These are phyloP conservation scores for Fusarium guadeloupense DNA, from an alignment of 2,329 filamentous ascomycete species.

Conservation along the genomic window DNA sequence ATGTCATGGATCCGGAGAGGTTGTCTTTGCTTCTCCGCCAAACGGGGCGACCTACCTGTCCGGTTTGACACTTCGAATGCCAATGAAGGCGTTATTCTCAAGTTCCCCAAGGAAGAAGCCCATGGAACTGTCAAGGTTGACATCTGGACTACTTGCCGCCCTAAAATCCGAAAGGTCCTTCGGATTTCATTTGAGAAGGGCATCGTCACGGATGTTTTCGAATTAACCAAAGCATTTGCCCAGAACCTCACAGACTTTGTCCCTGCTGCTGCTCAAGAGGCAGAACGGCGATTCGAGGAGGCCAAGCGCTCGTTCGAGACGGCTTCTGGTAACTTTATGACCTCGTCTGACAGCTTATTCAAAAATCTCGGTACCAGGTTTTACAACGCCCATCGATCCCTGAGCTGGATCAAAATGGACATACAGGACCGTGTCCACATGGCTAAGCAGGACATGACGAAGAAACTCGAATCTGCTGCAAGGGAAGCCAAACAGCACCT, in stretches of 20 bases:
- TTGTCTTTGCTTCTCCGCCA: slow-evolving; percentile 65
- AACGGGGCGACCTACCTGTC: slow-evolving; percentile 57
- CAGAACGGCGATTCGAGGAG: slow-evolving; percentile 50
- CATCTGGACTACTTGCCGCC: slow-evolving; percentile 66
- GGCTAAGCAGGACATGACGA: slow-evolving; percentile 31
- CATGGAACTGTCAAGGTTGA: slow-evolving; percentile 67
- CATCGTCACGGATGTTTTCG: slow-evolving; percentile 55
- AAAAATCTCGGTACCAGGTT: slow-evolving; percentile 36
- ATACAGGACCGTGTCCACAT: slow-evolving; percentile 27
- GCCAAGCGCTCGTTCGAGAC: slow-evolving; percentile 47
- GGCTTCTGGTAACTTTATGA: slow-evolving; percentile 46
- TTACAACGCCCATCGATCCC: slow-evolving; percentile 35
- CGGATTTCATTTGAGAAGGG: slow-evolving; percentile 67
- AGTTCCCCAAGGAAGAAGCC: slow-evolving; percentile 63
- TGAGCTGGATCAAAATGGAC: slow-evolving; percentile 33
- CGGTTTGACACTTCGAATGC: slow-evolving; percentile 59
- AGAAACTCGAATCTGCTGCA: slow-evolving; percentile 24
- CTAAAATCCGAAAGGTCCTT: slow-evolving; percentile 69
- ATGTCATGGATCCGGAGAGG: slow-evolving; percentile 64
- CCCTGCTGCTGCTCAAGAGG: slow-evolving; percentile 52
- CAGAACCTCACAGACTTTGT: slow-evolving; percentile 53
- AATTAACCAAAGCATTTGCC: slow-evolving; percentile 55
- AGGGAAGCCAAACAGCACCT: slow-evolving; percentile 35
- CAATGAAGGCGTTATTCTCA: slow-evolving; percentile 62
- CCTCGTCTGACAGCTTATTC: slow-evolving; percentile 43